A percentile compares a stretch with the other conserved stretches of the same genome.
Conservation (phyloP, 768 basidiomycete species). For the Agaricus blazei region DNA sequence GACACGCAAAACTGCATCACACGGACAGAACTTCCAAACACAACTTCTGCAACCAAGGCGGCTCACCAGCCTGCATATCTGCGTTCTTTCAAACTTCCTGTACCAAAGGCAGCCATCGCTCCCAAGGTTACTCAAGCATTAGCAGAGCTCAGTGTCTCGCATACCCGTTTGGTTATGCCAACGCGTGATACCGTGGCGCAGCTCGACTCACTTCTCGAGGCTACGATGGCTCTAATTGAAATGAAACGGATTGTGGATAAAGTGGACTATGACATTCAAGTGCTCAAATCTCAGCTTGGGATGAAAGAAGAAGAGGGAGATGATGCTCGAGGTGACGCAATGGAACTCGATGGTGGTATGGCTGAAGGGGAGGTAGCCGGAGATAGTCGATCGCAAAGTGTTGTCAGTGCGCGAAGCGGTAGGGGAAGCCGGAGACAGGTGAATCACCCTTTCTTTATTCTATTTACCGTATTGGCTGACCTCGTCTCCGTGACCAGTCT, state of each 20-base stretch:
- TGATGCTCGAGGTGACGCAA: constrained; percentile 33
- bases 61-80: constrained; percentile 77
- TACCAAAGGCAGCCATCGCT: constrained; percentile 67
- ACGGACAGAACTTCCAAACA: constrained; percentile 52
- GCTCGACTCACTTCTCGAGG: constrained; percentile 70
- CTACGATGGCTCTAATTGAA: constrained; percentile 73
- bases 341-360: constrained; percentile 46
- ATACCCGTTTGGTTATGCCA: constrained; percentile 87
- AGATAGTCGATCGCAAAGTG: constrained; percentile 61
- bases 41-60: constrained; percentile 61
- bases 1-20: constrained; percentile 71
- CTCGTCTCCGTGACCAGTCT: constrained; percentile 22
- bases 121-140: constrained; percentile 77
- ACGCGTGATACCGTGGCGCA: constrained; percentile 75
- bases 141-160: constrained; percentile 67
- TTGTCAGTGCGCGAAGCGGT: constrained; percentile 51
- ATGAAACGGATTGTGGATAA: constrained; percentile 85
- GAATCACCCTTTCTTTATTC: constrained; percentile 16
- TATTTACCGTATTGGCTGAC: background rate
- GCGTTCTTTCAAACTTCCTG: constrained; percentile 82
- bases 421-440: constrained; percentile 57
- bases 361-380: constrained; percentile 24
- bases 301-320: constrained; percentile 34
- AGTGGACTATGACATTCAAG: constrained; percentile 78
- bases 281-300: constrained; percentile 58